Evolutionary conservation across 2,329 filamentous ascomycete species (phyloP), one percentile per base, ranked within the genome.

Genomic region (Trichoderma brevicompactum): DNA sequence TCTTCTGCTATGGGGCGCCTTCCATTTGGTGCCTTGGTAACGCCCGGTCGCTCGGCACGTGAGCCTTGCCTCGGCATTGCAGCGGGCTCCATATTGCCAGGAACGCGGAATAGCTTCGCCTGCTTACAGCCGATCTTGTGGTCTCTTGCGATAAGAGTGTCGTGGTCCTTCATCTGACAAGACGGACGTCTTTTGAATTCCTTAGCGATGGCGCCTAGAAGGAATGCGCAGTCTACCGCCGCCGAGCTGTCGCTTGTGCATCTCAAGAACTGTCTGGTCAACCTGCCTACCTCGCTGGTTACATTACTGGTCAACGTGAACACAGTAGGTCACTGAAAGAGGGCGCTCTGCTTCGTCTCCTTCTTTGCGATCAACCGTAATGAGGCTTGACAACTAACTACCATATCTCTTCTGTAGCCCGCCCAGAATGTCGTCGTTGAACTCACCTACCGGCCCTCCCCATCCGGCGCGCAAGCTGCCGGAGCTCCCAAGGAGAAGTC

Each of bases 391-490:
- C 23, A 46, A 23, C 48, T 43, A 34, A 49, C 53, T 55, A 13
- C 19, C 10, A 7, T 3, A 49, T 13, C 3, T 13, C 4, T n/a
- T 32, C 17, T 4, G 12, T 72, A 96, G 92, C 85, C 94, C 66
- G 92, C 91, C 40, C 95, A 99, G 80, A 97, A 98, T 90, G 92
- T 98, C 71, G 86, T 98, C 68, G 90, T 99, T 76, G 95, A 99
- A 79, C 85, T 99, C 69, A 90, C 85, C 75, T 96, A 91, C 79
- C 73, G 84, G 68, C 79, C 86, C 48, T 76, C 83, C 46, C 80
- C 84, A 23, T 76, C 85, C 46, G 74, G 72, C 52, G 63, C 82
- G 64, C 80, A 82, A 69, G 73, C 80, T 32, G 80, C 82, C 71
- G 73, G 81, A 44, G 76, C 82, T 59, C 75, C 80, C 7, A 78